phyloP scores from a whole-genome alignment of 2,329 filamentous ascomycete genomes.

The Corynespora cassiicola region DNA sequence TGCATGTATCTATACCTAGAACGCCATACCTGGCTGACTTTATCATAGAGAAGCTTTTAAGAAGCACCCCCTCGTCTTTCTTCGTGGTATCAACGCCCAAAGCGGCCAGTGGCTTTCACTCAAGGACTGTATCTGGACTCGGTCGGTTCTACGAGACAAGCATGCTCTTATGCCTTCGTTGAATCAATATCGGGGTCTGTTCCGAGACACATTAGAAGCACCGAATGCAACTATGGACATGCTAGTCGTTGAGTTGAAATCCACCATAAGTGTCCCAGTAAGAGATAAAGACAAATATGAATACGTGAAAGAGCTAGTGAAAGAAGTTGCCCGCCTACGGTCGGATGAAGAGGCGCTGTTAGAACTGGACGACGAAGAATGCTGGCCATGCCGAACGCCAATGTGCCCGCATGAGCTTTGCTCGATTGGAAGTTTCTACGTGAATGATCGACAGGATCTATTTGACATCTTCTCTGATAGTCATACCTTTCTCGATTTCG shows the following conservation, averaged over 20 bases:
- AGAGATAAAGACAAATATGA: constrained; percentile 1
- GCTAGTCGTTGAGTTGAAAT: constrained; percentile 7
- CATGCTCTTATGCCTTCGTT: constrained; percentile 11
- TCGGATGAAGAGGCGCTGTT: constrained; percentile 1
- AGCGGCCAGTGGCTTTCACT: constrained; percentile 4
- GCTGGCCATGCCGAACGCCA: constrained; percentile 5
- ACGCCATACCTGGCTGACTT: constrained; percentile 5
- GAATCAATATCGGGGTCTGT: constrained; percentile 10
- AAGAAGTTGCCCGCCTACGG: constrained; percentile 5
- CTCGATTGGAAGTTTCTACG: constrained; percentile 9
- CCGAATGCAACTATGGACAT: constrained; percentile 13
- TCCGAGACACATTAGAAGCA: constrained; percentile 10
- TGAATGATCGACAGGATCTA: constrained; percentile 13
- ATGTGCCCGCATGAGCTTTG: background rate
- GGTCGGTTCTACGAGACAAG: constrained; percentile 9
- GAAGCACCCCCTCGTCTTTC: constrained; percentile 5
- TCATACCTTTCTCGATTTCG: constrained; percentile 10
- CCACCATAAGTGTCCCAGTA: background rate
- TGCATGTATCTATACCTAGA: constrained; percentile 4
- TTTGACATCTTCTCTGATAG: constrained; percentile 9
- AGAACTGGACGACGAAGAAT: constrained; percentile 4
- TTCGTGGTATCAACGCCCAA: constrained; percentile 8
- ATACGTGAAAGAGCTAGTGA: constrained; percentile 8
- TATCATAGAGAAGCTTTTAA: constrained; percentile 9
- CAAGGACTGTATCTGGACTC: constrained; percentile 10